Evolutionary conservation across 1,139 yeast species (phyloP), one percentile per base, ranked within the genome.

Genomic region (Lodderomyces orthopsilosis): DNA sequence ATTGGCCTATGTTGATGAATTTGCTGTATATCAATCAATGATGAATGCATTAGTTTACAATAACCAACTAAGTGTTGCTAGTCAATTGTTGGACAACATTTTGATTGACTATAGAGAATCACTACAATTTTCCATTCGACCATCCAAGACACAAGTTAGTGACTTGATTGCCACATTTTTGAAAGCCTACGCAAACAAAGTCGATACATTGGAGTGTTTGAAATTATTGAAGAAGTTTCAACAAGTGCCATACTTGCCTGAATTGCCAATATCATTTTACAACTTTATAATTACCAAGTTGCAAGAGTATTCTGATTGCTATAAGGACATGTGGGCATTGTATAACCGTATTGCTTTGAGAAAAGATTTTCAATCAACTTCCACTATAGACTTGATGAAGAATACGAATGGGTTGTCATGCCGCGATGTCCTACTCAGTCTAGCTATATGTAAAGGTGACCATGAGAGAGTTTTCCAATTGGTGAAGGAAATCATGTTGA

Each of bases 71-170:
- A 64, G 68, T 4, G 53, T 72, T 30, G 83, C 89, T 1, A 72
- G 83, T 0, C 70, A 74, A 49, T 73, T 83, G 44, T 63, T 85
- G 53, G 86, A 83, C 46, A 60, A 63, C 17, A 63, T 73, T 13
- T 57, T 72, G 39, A 38, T 56, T 0, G 68, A 68, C 39, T 70
- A 58, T 51, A 65, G 62, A 47, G 40, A 46, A 2, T 45, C 57
- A 4, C 51, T 57, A 36, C 41, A 42, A 12, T 46, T 44, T 14
- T 46, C 47, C n/a, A 43, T 35, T 6, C 50, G 46, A 34, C 58
- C 63, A 12, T 43, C 55, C 4, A 66, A 66, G 42, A 15, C 37
- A 2, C 57, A 61, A 41, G 52, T 72, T 13, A 62, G 74, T 1
- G 23, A 44, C 5, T 58, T 72, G 27, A 50, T 71, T 28, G 69